Percentiles rank a stretch among this genome's conserved stretches.
Evolutionary conservation across 768 basidiomycete species (phyloP).

Genomic region (Amanita fuliginea): DNA sequence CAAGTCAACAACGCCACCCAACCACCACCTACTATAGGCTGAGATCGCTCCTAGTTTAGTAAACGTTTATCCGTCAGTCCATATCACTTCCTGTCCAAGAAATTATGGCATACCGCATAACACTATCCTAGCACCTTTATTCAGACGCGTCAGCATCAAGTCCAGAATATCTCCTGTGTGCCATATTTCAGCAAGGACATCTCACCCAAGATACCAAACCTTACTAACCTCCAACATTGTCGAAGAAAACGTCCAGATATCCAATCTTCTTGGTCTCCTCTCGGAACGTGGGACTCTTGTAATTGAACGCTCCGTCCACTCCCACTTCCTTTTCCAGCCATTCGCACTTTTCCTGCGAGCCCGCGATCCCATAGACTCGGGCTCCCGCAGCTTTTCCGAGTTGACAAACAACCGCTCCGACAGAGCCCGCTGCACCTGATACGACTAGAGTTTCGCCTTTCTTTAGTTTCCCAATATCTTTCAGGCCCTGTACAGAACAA

Average conservation of each 20-base stretch:
- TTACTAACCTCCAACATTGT: constrained; percentile 57
- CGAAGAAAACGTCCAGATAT: constrained; percentile 77
- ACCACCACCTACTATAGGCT: constrained; percentile 49
- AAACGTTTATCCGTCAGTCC: not conserved
- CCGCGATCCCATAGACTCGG: constrained; percentile 83
- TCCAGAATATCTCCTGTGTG: constrained; percentile 67
- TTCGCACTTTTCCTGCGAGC: constrained; percentile 69
- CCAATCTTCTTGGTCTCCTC: constrained; percentile 67
- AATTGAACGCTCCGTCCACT: constrained; percentile 76
- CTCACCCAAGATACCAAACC: not conserved
- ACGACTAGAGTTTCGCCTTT: constrained; percentile 77
- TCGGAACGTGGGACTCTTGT: constrained; percentile 68
- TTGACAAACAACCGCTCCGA: constrained; percentile 77
- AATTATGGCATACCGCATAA: constrained; percentile 57
- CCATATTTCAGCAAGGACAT: constrained; percentile 6
- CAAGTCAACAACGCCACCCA: not conserved
- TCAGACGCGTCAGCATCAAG: constrained; percentile 62
- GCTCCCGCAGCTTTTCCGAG: constrained; percentile 72
- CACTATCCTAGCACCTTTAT: constrained; percentile 65
- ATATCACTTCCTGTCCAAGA: not conserved
- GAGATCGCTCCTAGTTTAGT: constrained; percentile 62
- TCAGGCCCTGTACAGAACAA: constrained; percentile 47
- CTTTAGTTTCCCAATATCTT: constrained; percentile 72
- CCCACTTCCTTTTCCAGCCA: constrained; percentile 83
- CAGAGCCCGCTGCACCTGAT: constrained; percentile 87